phyloP scores from a whole-genome alignment of 768 basidiomycete genomes.

The Suillus variegatus region DNA sequence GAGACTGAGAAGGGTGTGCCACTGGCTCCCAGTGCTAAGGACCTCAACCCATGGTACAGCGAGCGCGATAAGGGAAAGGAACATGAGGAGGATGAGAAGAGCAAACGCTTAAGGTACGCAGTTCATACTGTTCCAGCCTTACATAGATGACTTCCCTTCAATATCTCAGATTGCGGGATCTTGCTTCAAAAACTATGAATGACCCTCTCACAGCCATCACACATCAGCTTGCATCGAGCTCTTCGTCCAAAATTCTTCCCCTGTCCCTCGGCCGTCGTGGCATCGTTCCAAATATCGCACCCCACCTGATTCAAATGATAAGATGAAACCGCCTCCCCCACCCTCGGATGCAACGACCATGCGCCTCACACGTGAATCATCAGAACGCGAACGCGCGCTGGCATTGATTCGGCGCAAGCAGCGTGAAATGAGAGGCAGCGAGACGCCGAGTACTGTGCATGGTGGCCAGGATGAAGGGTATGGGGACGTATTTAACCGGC shows the following conservation, averaged over 20 bases:
- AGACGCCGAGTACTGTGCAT: slow-evolving; percentile 71
- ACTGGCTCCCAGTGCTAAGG: slow-evolving; percentile 73
- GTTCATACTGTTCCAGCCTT: background rate
- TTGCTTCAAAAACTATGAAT: slow-evolving; percentile 58
- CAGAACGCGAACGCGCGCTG: slow-evolving; percentile 74
- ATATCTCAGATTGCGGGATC: slow-evolving; percentile 56
- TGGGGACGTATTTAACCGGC: slow-evolving; percentile 67
- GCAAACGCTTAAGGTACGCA: slow-evolving; percentile 38
- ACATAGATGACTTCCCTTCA: background rate
- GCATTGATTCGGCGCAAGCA: slow-evolving; percentile 69
- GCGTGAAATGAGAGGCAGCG: slow-evolving; percentile 61
- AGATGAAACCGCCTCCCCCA: slow-evolving; percentile 9
- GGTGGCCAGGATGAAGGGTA: slow-evolving; percentile 53
- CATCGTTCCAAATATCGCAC: slow-evolving; percentile 19
- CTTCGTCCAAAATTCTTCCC: slow-evolving; percentile 23
- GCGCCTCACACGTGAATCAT: slow-evolving; percentile 69
- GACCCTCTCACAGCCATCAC: slow-evolving; percentile 80
- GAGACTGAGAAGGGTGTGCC: slow-evolving; percentile 74
- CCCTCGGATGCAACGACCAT: slow-evolving; percentile 44
- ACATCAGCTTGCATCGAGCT: slow-evolving; percentile 54
- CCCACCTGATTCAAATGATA: slow-evolving; percentile 10
- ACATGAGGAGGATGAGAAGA: slow-evolving; percentile 26
- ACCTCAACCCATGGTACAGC: slow-evolving; percentile 81
- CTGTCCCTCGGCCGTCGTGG: slow-evolving; percentile 21
- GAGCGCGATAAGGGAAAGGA: slow-evolving; percentile 24